Percentiles rank a stretch among this genome's conserved stretches.
Conservation (phyloP, 2,329 filamentous ascomycete species). For the Phoma sp. region DNA sequence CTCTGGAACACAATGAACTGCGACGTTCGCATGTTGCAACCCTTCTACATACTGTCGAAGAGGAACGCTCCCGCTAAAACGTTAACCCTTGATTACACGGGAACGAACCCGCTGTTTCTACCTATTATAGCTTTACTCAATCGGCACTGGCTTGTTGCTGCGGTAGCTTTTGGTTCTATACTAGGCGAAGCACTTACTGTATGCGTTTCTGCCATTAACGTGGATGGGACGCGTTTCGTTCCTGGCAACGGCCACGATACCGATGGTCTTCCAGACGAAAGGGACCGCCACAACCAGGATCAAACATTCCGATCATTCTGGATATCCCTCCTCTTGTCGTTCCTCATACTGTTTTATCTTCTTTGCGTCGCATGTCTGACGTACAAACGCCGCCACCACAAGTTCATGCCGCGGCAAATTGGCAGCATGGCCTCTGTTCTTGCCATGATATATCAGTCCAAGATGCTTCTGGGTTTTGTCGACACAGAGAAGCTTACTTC, state of each 20-base stretch:
- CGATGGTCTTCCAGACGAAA: slow-evolving; percentile 10
- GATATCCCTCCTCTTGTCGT: slow-evolving; percentile 66
- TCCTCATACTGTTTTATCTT: slow-evolving; percentile 71
- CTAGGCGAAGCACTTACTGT: slow-evolving; percentile 76
- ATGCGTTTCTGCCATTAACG: slow-evolving; percentile 69
- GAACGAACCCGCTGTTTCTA: slow-evolving; percentile 71
- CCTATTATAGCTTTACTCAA: slow-evolving; percentile 68
- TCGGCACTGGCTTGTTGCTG: slow-evolving; percentile 67
- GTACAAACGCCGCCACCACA: slow-evolving; percentile 66
- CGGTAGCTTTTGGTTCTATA: slow-evolving; percentile 73
- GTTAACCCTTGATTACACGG: slow-evolving; percentile 74
- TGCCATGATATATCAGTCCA: slow-evolving; percentile 79
- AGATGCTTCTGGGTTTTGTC: slow-evolving; percentile 77
- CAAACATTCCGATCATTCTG: slow-evolving; percentile 66
- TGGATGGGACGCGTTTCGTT: slow-evolving; percentile 68
- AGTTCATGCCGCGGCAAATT: slow-evolving; percentile 78
- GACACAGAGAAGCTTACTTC: slow-evolving; percentile 69
- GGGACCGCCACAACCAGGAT: slow-evolving; percentile 43
- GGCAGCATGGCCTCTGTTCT: slow-evolving; percentile 78
- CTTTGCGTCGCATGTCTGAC: slow-evolving; percentile 64
- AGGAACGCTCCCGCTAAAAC: slow-evolving; percentile 70
- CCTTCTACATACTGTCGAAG: slow-evolving; percentile 72
- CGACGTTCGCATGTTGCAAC: slow-evolving; percentile 74
- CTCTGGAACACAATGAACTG: slow-evolving; percentile 72
- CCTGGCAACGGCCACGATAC: slow-evolving; percentile 32